Evolutionary conservation across 2,329 filamentous ascomycete species (phyloP), one percentile per base, ranked within the genome.

Genomic region (Pseudogymnoascus destructans): DNA sequence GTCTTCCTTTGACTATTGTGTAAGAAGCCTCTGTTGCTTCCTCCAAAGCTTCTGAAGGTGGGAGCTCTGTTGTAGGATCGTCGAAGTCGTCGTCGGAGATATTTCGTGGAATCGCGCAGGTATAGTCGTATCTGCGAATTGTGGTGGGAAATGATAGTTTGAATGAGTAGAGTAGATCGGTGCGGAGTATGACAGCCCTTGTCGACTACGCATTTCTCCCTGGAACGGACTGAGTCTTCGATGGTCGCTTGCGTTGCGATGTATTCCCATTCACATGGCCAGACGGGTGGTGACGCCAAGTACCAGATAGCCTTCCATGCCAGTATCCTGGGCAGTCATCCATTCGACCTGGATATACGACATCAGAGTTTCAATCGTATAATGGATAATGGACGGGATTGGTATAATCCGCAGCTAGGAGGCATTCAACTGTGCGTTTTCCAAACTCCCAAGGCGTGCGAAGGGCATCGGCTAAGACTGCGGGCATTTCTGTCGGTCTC

Each of bases 401-500:
- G 2, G 61, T 61, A 25, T 61, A 62, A 36, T 61, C 55, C 1
- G 59, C 56, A 13, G 61, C 57, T 25, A 61, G 30, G 17, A 62
- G 36, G 32, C 57, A 58, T 58, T 61, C 42, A 8, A 62, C 36
- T n/a, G 59, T 59, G 19, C 19, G 30, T 15, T n/a, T 52, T 59
- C 57, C 56, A 56, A 56, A 62, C 19, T 59, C 58, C 36, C 35
- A 19, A 1, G 36, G 46, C 11, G 52, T 40, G 19, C 35, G 42
- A 35, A 40, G 38, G 2, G 54, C 30, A 33, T 32, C 52, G 13
- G 23, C 17, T 2, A 52, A 27, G 3, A 8, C 32, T 5, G 23
- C 5, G 10, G 10, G 21, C 36, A 33, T 33, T 3, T 49, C 32
- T 10, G 17, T 32, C 25, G 27, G 35, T 58, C 40, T 32, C 57